Evolutionary conservation across 805 yeast genomes (phyloP).

Genomic region (Ogataea angusta): DNA sequence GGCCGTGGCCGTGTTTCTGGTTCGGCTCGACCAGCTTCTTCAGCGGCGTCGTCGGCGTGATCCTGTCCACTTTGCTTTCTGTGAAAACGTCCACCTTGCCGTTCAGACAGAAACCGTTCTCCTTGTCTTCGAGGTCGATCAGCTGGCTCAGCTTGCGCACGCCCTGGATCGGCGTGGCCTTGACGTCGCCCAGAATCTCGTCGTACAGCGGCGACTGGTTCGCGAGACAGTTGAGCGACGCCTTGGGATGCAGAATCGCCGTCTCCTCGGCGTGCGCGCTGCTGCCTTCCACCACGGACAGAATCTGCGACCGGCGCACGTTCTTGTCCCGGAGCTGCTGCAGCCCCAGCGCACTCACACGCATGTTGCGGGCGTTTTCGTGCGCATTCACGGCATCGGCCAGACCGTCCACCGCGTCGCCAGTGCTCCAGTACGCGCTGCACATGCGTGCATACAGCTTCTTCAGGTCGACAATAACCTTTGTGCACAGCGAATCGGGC

Average conservation of each 20-base stretch:
- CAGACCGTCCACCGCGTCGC: conserved; percentile 20
- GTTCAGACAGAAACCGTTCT: conserved; percentile 45
- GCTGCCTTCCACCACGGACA: conserved; percentile 33
- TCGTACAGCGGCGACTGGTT: conserved; percentile 27
- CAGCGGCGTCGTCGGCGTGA: conserved; percentile 68
- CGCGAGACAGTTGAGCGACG: conserved; percentile 30
- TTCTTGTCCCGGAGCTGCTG: conserved; percentile 38
- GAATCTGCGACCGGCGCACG: conserved; percentile 39
- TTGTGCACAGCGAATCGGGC: conserved; percentile 21
- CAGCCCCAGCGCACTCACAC: conserved; percentile 38
- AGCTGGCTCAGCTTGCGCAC: conserved; percentile 24
- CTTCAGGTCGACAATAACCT: conserved; percentile 33
- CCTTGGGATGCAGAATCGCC: conserved; percentile 33
- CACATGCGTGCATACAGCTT: conserved; percentile 32
- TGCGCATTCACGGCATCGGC: conserved; percentile 24
- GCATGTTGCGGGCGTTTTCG: conserved; percentile 27
- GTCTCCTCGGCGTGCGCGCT: conserved; percentile 12
- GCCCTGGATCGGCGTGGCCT: conserved; percentile 33
- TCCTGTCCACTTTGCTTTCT: conserved; percentile 38
- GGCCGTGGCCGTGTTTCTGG: neutral
- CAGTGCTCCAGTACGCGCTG: conserved; percentile 32
- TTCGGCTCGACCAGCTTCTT: conserved; percentile 46
- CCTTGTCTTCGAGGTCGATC: conserved; percentile 18
- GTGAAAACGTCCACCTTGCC: conserved; percentile 51
- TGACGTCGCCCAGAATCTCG: conserved; percentile 29